phyloP scores from a whole-genome alignment of 768 basidiomycete species.

The Artomyces pyxidatus region DNA sequence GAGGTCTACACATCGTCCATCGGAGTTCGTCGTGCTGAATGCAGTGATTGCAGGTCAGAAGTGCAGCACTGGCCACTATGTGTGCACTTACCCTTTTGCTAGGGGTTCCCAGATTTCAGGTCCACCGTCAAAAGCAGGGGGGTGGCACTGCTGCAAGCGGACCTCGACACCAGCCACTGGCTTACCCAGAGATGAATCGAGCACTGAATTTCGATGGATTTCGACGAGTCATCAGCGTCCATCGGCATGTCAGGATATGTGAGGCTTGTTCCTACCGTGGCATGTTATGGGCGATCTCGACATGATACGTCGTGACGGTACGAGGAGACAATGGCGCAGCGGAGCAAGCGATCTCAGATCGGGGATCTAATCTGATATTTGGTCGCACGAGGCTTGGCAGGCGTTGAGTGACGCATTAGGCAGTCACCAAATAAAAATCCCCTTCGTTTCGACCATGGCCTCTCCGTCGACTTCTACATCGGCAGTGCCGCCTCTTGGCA shows the following conservation, averaged over 20 bases:
- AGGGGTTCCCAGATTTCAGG: conserved; percentile 42
- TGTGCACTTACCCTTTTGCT: conserved; percentile 46
- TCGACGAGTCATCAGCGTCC: not conserved
- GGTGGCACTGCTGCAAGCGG: conserved; percentile 45
- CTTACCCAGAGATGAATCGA: conserved; percentile 78
- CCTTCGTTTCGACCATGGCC: conserved; percentile 20
- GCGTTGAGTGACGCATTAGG: not conserved
- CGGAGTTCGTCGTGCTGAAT: conserved; percentile 57
- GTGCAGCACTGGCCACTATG: not conserved
- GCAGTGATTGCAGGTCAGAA: conserved; percentile 37
- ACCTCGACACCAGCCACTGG: conserved; percentile 69
- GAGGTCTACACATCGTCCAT: conserved; percentile 79
- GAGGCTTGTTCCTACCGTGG: conserved; percentile 48
- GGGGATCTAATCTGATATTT: not conserved
- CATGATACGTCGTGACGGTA: conserved; percentile 20
- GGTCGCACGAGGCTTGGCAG: not conserved
- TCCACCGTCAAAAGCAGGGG: conserved; percentile 20
- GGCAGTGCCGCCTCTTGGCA: conserved; percentile 62
- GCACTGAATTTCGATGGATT: conserved; percentile 43
- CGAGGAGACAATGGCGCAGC: too few species aligned
- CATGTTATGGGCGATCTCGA: conserved; percentile 84
- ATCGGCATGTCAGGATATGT: not conserved
- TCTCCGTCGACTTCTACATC: conserved; percentile 23
- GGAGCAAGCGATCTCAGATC: not conserved
- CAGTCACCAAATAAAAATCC: conserved; percentile 12